A percentile compares a stretch with the other conserved stretches of the same genome.
Evolutionary conservation across 2,329 filamentous ascomycete species (phyloP).

Genomic region (Diplodia sapinea): DNA sequence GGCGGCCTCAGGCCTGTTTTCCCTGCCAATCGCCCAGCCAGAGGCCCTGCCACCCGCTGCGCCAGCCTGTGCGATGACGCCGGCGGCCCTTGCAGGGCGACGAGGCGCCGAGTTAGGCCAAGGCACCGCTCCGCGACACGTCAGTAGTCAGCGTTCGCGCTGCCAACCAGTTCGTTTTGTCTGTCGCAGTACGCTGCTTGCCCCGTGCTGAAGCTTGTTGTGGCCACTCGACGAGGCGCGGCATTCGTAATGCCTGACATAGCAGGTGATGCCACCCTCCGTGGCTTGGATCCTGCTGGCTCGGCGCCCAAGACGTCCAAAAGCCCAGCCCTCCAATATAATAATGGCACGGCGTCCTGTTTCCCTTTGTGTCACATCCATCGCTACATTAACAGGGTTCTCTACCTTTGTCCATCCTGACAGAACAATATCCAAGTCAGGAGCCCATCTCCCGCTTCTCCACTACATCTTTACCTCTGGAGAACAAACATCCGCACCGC

Average conservation of each 20-base stretch:
- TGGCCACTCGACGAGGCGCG: constrained; percentile 20
- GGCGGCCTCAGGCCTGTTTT: constrained; percentile 17
- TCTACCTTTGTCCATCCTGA: not conserved
- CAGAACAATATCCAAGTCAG: not conserved
- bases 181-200: constrained; percentile 5
- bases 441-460: not conserved
- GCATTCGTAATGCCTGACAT: constrained; percentile 29
- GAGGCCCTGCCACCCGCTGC: constrained; percentile 18
- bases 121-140: constrained; percentile 17
- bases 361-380: constrained; percentile 16
- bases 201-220: not conserved
- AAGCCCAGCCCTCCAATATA: constrained; percentile 13
- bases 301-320: constrained; percentile 8
- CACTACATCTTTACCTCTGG: not conserved
- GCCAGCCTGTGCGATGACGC: constrained; percentile 24
- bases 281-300: constrained; percentile 24
- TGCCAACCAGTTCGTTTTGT: constrained; percentile 21
- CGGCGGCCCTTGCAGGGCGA: constrained; percentile 9
- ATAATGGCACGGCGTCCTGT: constrained; percentile 12
- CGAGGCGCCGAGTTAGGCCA: constrained; percentile 10
- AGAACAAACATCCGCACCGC: not conserved
- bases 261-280: constrained; percentile 8
- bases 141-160: constrained; percentile 24
- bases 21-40: constrained; percentile 4
- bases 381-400: not conserved